A percentile compares a stretch with the other conserved stretches of the same genome.
Conservation (phyloP, 345 rosid species). For the Gossypium bickii region DNA sequence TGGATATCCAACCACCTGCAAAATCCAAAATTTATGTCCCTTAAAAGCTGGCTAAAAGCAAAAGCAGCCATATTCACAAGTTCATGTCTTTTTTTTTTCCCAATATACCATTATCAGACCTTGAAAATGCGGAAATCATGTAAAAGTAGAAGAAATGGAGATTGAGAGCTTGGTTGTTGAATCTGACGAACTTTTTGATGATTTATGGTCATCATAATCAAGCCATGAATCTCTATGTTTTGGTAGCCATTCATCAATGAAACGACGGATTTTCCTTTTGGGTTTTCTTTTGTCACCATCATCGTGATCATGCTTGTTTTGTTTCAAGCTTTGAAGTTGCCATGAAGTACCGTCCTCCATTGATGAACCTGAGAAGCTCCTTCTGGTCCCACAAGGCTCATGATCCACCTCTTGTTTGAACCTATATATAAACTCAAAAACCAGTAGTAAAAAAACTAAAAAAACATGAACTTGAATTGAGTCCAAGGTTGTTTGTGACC, state of each 20-base stretch:
- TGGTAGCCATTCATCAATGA: conserved; percentile 87
- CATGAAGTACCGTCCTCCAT: conserved; percentile 52
- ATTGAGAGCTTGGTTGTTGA: conserved; percentile 57
- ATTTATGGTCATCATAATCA: conserved; percentile 46
- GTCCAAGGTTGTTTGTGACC: too few relatives aligned
- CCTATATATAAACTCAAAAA: too few relatives aligned
- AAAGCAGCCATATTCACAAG: too few relatives aligned
- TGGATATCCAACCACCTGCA: neutral
- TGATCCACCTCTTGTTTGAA: too few relatives aligned
- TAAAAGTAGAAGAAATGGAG: neutral
- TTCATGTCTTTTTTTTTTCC: too few relatives aligned
- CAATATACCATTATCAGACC: conserved; percentile 28
- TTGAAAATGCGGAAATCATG: conserved; percentile 18
- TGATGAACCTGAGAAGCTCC: conserved; percentile 48
- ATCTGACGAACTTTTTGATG: conserved; percentile 44
- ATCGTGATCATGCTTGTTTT: conserved; percentile 33
- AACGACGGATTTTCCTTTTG: conserved; percentile 65
- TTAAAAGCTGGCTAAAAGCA: neutral
- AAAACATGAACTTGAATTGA: too few relatives aligned
- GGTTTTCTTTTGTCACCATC: conserved; percentile 35
- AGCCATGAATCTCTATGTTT: conserved; percentile 46
- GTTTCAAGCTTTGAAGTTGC: conserved; percentile 33
- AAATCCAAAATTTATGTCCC: neutral
- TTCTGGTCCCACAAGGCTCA: conserved; percentile 51
- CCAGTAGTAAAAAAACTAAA: too few relatives aligned